Evolutionary conservation across 768 basidiomycete genomes (phyloP).

Genomic region (Strobilomyces confusus): DNA sequence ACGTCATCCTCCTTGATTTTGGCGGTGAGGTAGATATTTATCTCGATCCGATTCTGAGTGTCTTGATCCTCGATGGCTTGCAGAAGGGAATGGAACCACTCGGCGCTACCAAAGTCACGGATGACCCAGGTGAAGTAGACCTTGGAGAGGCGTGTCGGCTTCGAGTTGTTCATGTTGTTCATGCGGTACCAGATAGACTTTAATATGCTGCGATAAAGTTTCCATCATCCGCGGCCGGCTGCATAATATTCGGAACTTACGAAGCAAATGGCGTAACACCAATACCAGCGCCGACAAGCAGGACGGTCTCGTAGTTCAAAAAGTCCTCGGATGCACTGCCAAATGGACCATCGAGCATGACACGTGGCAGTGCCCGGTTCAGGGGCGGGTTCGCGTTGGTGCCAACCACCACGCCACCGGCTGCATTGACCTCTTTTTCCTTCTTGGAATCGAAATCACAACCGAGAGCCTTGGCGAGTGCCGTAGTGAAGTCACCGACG

Average conservation of each 20-base stretch:
- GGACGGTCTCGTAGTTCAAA: slow-evolving; percentile 81
- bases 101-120: slow-evolving; percentile 83
- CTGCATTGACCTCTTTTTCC: slow-evolving; percentile 39
- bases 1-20: slow-evolving; percentile 90
- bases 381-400: slow-evolving; percentile 55
- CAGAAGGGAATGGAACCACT: slow-evolving; percentile 93
- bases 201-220: slow-evolving; percentile 51
- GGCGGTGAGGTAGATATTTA: slow-evolving; percentile 90
- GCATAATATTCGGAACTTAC: slow-evolving; percentile 42
- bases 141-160: slow-evolving; percentile 82
- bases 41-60: slow-evolving; percentile 79
- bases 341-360: slow-evolving; percentile 97
- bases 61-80: slow-evolving; percentile 95
- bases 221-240: background rate
- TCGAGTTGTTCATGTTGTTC: slow-evolving; percentile 76
- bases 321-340: slow-evolving; percentile 91
- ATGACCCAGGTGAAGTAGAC: slow-evolving; percentile 96
- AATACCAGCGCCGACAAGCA: slow-evolving; percentile 92
- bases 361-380: slow-evolving; percentile 74
- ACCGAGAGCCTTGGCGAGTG: slow-evolving; percentile 76
- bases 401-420: slow-evolving; percentile 59
- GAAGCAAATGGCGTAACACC: slow-evolving; percentile 96
- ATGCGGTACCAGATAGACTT: slow-evolving; percentile 96
- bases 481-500: slow-evolving; percentile 88
- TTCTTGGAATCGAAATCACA: slow-evolving; percentile 69